Percentiles rank a stretch among this genome's conserved stretches.
phyloP scores from a whole-genome alignment of 2,329 filamentous ascomycete genomes.

The Nemania sp. region DNA sequence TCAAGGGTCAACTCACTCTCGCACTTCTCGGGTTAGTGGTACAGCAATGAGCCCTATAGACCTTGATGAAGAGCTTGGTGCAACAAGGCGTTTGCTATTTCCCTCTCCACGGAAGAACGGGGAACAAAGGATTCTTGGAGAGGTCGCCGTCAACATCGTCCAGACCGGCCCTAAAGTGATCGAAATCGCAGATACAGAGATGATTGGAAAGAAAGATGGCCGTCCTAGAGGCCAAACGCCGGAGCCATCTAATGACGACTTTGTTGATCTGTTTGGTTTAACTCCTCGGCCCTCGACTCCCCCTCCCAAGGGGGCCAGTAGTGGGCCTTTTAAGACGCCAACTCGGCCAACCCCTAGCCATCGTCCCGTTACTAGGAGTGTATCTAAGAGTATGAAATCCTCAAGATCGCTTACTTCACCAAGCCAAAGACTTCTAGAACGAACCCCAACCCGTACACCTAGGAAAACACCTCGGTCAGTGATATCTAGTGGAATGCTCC shows the following conservation, averaged over 20 bases:
- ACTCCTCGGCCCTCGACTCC: conserved; percentile 65
- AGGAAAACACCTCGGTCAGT: conserved; percentile 56
- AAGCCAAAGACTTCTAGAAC: conserved; percentile 57
- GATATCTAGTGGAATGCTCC: conserved; percentile 33
- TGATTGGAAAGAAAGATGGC: conserved; percentile 60
- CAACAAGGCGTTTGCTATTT: conserved; percentile 78
- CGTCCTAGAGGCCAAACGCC: conserved; percentile 51
- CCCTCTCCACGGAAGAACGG: conserved; percentile 78
- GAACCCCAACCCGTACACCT: conserved; percentile 61
- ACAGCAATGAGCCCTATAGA: conserved; percentile 69
- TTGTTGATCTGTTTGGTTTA: conserved; percentile 74
- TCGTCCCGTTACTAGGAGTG: conserved; percentile 71
- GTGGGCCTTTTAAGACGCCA: conserved; percentile 69
- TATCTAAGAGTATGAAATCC: conserved; percentile 67
- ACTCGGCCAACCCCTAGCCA: conserved; percentile 71
- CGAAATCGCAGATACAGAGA: conserved; percentile 51
- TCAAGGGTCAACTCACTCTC: conserved; percentile 63
- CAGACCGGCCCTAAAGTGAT: conserved; percentile 57
- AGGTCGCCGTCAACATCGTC: conserved; percentile 66
- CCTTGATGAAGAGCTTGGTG: conserved; percentile 64
- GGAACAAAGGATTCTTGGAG: conserved; percentile 70
- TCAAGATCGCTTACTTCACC: conserved; percentile 60
- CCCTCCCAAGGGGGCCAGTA: conserved; percentile 62
- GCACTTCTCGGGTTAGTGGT: conserved; percentile 66
- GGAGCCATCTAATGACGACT: conserved; percentile 52